Base-by-base conservation (phyloP, 176 grass and related monocot genomes). In the Eremochloa ophiuroides region DNA sequence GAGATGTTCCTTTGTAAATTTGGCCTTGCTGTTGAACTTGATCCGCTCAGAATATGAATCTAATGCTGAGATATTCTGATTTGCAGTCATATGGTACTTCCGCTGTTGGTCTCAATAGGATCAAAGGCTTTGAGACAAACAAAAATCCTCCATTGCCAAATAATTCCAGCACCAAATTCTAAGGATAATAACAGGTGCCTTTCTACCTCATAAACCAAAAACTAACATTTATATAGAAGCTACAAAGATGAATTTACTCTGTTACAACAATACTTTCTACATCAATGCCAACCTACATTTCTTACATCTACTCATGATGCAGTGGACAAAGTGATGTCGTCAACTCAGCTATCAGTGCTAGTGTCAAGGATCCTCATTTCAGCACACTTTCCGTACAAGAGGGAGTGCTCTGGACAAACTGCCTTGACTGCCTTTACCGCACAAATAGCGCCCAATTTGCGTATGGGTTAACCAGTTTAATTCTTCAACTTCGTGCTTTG, bases 381-480 rank as follows among this genome's bases (percentile, higher is more conserved):
- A n/a, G n/a, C n/a, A n/a, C n/a, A n/a, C 41, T 76, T 35, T 38
- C 23, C 53, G 50, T 62, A 22, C 91, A 93, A 62, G 87, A 77
- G 39, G 91, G 91, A 22, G 87, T 93, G 26, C 84, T 93, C 11
- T 62, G 87, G 59, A 93, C 91, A 69, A 93, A 93, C 75, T 93
- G 91, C 78, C 71, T 89, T 11, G 91, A 93, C 75, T n/a, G n/a
- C n/a, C n/a, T n/a, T n/a, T n/a, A n/a, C n/a, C 87, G 91, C 35
- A 93, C 91, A 65, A 93, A 93, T 71, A 77, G 73, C 22, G 87
- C 91, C 25, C 91, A 93, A 62, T 93, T 84, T 50, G 87, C 87
- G 2, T 92, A 86, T 66, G 90, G 90, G 55, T 78, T 93, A 63
- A 58, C 75, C 66, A 84, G 80, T 51, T 63, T 93, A 15, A 64